phyloP scores from a whole-genome alignment of 768 basidiomycete species.

The Pleurotus cornucopiae region DNA sequence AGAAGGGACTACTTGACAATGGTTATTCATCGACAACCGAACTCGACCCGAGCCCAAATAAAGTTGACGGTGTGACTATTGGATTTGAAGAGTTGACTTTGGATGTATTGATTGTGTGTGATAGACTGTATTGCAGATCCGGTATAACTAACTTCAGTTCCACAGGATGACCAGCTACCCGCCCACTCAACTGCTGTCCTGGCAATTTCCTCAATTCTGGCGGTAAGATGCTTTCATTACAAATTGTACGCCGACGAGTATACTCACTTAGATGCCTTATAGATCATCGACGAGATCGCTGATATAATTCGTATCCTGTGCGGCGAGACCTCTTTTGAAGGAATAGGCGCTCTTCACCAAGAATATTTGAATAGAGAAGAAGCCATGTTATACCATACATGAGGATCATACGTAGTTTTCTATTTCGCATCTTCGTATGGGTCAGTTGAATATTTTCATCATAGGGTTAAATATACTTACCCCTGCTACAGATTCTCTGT shows the following conservation, averaged over 20 bases:
- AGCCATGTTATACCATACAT: slow-evolving; percentile 13
- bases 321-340: slow-evolving; percentile 35
- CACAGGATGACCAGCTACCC: slow-evolving; percentile 31
- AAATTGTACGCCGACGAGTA: too few relatives aligned
- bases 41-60: slow-evolving; percentile 22
- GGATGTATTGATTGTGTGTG: slow-evolving; percentile 31
- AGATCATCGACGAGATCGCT: slow-evolving; percentile 39
- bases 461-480: too few relatives aligned
- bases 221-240: slow-evolving; percentile 19
- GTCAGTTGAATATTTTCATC: too few relatives aligned
- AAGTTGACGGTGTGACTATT: slow-evolving; percentile 36
- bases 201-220: slow-evolving; percentile 34
- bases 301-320: slow-evolving; percentile 35
- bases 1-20: slow-evolving; percentile 10
- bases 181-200: slow-evolving; percentile 40
- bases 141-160: too few relatives aligned
- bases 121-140: not conserved
- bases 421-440: too few relatives aligned
- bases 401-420: too few relatives aligned
- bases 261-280: not conserved
- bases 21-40: slow-evolving; percentile 1
- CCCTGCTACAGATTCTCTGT: too few relatives aligned
- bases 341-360: slow-evolving; percentile 31
- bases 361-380: slow-evolving; percentile 32
- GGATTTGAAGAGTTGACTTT: slow-evolving; percentile 38